Conservation (phyloP, 2,329 filamentous ascomycete species). For the Helicocarpus griseus region DNA sequence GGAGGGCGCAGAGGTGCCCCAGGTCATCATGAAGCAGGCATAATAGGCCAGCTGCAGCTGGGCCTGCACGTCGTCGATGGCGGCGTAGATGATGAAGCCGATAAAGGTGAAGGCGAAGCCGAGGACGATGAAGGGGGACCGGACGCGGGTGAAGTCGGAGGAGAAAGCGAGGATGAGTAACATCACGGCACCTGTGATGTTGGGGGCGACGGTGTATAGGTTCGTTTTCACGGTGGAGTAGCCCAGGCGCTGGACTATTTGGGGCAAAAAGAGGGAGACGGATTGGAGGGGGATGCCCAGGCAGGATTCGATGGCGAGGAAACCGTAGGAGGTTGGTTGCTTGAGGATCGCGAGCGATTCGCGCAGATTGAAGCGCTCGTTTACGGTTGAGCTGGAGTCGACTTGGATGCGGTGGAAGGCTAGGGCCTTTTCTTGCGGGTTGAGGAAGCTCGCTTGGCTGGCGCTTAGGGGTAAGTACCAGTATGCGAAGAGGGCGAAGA, state of each 20-base stretch:
- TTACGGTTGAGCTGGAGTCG: slow-evolving; percentile 58
- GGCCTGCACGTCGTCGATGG: slow-evolving; percentile 52
- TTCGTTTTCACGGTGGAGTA: slow-evolving; percentile 58
- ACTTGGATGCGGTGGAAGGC: slow-evolving; percentile 66
- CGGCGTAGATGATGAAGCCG: slow-evolving; percentile 70
- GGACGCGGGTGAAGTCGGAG: slow-evolving; percentile 56
- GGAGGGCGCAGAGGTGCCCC: slow-evolving; percentile 65
- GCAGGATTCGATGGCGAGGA: slow-evolving; percentile 49
- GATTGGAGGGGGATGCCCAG: slow-evolving; percentile 50
- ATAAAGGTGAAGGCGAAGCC: slow-evolving; percentile 66
- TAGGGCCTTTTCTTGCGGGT: slow-evolving; percentile 54
- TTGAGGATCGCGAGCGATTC: slow-evolving; percentile 46
- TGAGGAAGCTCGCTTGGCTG: slow-evolving; percentile 56
- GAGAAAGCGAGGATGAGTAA: slow-evolving; percentile 62
- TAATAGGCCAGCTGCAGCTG: slow-evolving; percentile 59
- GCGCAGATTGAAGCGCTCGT: slow-evolving; percentile 45
- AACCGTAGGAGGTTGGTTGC: slow-evolving; percentile 44
- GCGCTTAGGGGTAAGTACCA: slow-evolving; percentile 60
- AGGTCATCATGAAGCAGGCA: slow-evolving; percentile 73
- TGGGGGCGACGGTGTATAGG: slow-evolving; percentile 73
- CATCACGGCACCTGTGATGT: slow-evolving; percentile 63
- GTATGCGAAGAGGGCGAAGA: slow-evolving; percentile 55
- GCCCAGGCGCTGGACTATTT: slow-evolving; percentile 45
- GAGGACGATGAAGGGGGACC: slow-evolving; percentile 64
- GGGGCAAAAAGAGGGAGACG: slow-evolving; percentile 48